Base-by-base conservation (phyloP, 148 eudicot species). In the Nepenthes mirabilis region DNA sequence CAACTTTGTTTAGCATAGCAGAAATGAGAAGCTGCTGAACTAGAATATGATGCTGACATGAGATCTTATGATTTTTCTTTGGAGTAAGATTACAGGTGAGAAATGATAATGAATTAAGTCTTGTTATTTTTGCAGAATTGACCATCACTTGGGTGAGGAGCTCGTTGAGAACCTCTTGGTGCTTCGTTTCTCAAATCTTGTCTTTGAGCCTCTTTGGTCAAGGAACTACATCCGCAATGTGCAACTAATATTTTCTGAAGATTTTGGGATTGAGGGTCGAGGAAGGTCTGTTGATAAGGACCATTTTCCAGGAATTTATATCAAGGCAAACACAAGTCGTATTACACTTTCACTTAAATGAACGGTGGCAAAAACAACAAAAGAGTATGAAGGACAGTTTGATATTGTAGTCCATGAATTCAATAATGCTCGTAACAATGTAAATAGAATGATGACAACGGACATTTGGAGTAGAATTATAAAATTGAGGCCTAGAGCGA, bases 141-240 rank as follows among this genome's bases (percentile, higher is more conserved):
- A 78, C 60, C 76, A 71, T 60, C 71, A 67, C 52, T 55, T 74
- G 66, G 82, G 82, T 35, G 65, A 77, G 64, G 72, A 78, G 37
- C 66, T 74, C 47, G 69, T 78, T 57, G 71, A 71, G 58, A 78
- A 74, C 40, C 75, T 78, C 60, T 70, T 74, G 57, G 78, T 71
- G 36, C 65, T 78, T 14, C 72, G 82, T 36, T 78, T 78, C 58
- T 74, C 76, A 48, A 71, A 74, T 68, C 67, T 74, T 47, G 72
- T 71, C 36, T 75, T 71, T 48, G 76, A 65, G 66, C 79, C 78
- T 67, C 56, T 74, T 14, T 74, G 79, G 73, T 70, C 58, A 34
- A 62, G 79, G 37, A 52, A 75, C 51, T 74, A 71, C 32, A 45
- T 78, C 2, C 65, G 71, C 32, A 78, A 74, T 64, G 70, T 75